Evolutionary conservation across 2,329 filamentous ascomycete species (phyloP).

Genomic region (Clathrospora elynae): DNA sequence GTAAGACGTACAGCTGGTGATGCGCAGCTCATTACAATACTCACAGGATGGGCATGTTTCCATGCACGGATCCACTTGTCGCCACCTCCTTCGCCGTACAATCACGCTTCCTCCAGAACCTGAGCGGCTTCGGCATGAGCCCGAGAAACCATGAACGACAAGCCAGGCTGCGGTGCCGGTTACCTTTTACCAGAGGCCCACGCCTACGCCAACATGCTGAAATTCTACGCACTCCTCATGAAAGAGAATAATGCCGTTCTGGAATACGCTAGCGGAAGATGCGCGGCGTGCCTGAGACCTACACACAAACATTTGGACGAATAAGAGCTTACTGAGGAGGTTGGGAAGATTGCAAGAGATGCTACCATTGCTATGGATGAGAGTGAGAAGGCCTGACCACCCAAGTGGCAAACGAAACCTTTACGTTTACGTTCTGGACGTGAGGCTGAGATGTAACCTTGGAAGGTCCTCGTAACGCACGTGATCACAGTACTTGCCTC

Average conservation of each 20-base stretch:
- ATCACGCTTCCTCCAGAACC: background rate
- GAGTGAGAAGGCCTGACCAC: background rate
- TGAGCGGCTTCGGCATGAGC: slow-evolving; percentile 4
- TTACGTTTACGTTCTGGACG: no score
- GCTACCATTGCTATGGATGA: background rate
- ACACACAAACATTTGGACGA: slow-evolving; percentile 5
- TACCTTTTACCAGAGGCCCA: slow-evolving; percentile 5
- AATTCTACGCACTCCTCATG: slow-evolving; percentile 7
- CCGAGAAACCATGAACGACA: slow-evolving; percentile 2
- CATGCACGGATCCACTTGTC: no score
- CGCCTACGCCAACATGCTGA: slow-evolving; percentile 6
- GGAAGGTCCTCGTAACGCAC: no score
- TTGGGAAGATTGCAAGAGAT: background rate
- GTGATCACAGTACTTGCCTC: no score
- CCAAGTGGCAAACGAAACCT: no score
- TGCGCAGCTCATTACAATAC: no score
- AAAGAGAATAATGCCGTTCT: background rate
- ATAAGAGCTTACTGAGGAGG: slow-evolving; percentile 2
- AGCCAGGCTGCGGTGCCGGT: background rate
- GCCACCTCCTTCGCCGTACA: slow-evolving; percentile 3
- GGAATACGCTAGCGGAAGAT: slow-evolving; percentile 6
- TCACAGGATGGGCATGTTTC: no score
- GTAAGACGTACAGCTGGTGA: no score
- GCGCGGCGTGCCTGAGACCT: slow-evolving; percentile 4
- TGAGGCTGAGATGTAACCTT: no score